These are phyloP conservation scores for Trametes cinnabarina DNA, from an alignment of 768 basidiomycete species.

Conservation along the genomic window DNA sequence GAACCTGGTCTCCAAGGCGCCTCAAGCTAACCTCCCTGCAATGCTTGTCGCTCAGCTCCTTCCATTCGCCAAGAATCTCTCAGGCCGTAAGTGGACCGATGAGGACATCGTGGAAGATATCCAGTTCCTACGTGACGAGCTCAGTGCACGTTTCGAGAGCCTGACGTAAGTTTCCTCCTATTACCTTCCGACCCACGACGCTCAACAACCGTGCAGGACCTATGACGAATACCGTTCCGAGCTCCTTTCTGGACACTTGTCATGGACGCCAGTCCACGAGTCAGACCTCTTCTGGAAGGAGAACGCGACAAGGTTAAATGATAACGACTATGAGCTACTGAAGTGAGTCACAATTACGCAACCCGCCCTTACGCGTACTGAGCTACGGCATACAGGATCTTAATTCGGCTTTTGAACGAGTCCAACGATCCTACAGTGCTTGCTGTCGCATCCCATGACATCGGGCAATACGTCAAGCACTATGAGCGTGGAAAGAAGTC, in stretches of 20 bases:
- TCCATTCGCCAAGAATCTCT: constrained; percentile 83
- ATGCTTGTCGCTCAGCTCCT: constrained; percentile 89
- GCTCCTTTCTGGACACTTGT: constrained; percentile 82
- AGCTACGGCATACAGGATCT: constrained; percentile 46
- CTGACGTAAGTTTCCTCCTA: constrained; percentile 61
- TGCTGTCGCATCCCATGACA: constrained; percentile 89
- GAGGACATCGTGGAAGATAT: constrained; percentile 95
- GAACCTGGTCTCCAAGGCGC: constrained; percentile 91
- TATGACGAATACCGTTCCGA: constrained; percentile 97
- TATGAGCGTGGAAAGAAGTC: constrained; percentile 92
- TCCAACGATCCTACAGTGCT: constrained; percentile 76
- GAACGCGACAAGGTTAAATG: constrained; percentile 84
- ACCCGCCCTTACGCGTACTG: neutral
- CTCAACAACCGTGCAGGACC: constrained; percentile 52
- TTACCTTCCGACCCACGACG: neutral
- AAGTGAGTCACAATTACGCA: constrained; percentile 49
- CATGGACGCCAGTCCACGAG: constrained; percentile 95
- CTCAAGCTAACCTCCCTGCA: constrained; percentile 82
- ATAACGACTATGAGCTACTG: constrained; percentile 78
- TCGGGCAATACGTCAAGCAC: constrained; percentile 92
- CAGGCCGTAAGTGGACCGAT: constrained; percentile 86
- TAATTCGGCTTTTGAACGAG: constrained; percentile 68
- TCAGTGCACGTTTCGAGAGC: constrained; percentile 83
- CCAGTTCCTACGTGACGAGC: constrained; percentile 80
- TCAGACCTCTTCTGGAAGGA: constrained; percentile 98